A percentile compares a stretch with the other conserved stretches of the same genome.
phyloP scores from a whole-genome alignment of 495 filamentous ascomycete species.

The Apiosordaria backusii region DNA sequence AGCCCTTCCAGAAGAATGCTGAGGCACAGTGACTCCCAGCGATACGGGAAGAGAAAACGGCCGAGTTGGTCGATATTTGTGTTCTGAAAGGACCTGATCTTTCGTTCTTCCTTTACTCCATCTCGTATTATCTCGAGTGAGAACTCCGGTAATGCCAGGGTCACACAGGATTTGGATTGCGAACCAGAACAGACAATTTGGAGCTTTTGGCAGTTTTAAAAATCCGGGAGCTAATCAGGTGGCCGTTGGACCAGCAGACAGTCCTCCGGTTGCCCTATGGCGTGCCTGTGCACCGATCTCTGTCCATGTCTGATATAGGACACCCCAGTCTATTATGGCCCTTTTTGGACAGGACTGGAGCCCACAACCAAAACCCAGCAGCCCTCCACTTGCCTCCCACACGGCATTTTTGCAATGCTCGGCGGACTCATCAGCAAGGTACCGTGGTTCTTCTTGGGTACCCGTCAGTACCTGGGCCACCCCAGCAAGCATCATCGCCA shows the following conservation, averaged over 20 bases:
- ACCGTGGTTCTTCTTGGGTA: constrained; percentile 23
- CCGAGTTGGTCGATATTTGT: background rate
- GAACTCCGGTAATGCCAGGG: background rate
- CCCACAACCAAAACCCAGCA: constrained; percentile 21
- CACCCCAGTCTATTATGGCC: constrained; percentile 42
- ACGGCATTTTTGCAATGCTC: constrained; percentile 23
- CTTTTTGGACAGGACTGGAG: constrained; percentile 29
- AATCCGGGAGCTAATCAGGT: constrained; percentile 22
- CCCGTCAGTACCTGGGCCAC: constrained; percentile 21
- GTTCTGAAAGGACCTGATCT: background rate
- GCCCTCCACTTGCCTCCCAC: constrained; percentile 25
- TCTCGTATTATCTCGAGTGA: background rate
- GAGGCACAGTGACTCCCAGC: background rate
- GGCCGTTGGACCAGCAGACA: constrained; percentile 6
- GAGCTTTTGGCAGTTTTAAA: constrained; percentile 5
- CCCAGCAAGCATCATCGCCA: constrained; percentile 9
- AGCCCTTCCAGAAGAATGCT: background rate
- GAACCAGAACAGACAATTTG: background rate
- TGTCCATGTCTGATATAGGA: constrained; percentile 43
- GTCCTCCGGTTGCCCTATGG: constrained; percentile 40
- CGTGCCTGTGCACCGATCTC: constrained; percentile 40
- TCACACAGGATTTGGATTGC: background rate
- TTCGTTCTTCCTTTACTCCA: too few relatives aligned
- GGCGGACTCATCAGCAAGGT: constrained; percentile 21
- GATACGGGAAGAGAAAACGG: background rate